Conservation (phyloP, 768 basidiomycete species). For the Flagelloscypha sp. region DNA sequence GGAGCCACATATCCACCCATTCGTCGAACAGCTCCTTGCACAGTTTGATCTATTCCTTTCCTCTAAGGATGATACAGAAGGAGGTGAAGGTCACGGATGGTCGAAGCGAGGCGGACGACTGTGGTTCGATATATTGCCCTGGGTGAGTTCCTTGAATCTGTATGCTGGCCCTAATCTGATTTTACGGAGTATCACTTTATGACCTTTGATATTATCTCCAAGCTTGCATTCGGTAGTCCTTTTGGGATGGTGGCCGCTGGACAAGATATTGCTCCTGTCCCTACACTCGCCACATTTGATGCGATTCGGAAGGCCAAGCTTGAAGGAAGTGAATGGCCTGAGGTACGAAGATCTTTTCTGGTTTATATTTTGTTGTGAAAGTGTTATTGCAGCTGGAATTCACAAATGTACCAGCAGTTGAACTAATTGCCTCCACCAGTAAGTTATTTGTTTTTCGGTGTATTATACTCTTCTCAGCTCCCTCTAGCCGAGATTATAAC, state of each 20-base stretch:
- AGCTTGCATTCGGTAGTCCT: conserved; percentile 79
- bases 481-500: too few relatives aligned
- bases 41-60: conserved; percentile 78
- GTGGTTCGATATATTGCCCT: conserved; percentile 70
- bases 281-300: too few relatives aligned
- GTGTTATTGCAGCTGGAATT: too few relatives aligned
- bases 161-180: too few relatives aligned
- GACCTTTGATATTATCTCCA: conserved; percentile 70
- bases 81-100: conserved; percentile 49
- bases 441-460: too few relatives aligned
- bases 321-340: too few relatives aligned
- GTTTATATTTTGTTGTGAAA: too few relatives aligned
- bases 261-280: conserved; percentile 65
- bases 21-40: conserved; percentile 48
- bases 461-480: too few relatives aligned
- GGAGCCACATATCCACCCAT: conserved; percentile 64
- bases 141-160: conserved; percentile 23
- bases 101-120: conserved; percentile 50
- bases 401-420: too few relatives aligned
- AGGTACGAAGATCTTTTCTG: too few relatives aligned
- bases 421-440: too few relatives aligned
- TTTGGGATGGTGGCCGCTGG: conserved; percentile 82
- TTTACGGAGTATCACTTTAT: conserved; percentile 40
- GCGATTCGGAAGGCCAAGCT: too few relatives aligned
- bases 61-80: conserved; percentile 38